Percentiles rank a stretch among this genome's conserved stretches.
Evolutionary conservation across 2,329 filamentous ascomycete genomes (phyloP).

Genomic region (Teratosphaeria destructans): DNA sequence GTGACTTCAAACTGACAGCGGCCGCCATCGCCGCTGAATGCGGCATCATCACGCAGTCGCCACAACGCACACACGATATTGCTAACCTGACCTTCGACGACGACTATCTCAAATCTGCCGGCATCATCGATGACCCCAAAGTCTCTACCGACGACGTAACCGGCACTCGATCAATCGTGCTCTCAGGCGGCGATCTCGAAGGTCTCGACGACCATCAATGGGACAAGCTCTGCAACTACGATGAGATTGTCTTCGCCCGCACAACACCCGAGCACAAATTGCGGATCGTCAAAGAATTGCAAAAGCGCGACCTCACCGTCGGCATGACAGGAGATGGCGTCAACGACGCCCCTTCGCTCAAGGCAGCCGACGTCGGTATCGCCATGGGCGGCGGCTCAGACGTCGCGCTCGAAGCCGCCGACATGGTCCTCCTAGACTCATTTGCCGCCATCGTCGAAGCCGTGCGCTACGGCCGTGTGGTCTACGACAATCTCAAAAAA

Average conservation of each 20-base stretch:
- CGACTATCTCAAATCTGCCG: conserved; percentile 1
- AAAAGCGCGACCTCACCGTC: conserved; percentile 58
- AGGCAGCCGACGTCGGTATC: conserved; percentile 36
- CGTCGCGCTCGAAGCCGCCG: conserved; percentile 35
- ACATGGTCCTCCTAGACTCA: conserved; percentile 37
- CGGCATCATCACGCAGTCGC: conserved; percentile 53
- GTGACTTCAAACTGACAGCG: conserved; percentile 66
- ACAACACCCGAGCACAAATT: conserved; percentile 71
- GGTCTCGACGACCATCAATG: conserved; percentile 56
- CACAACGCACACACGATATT: conserved; percentile 12
- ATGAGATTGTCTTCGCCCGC: conserved; percentile 63
- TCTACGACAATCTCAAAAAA: conserved; percentile 39
- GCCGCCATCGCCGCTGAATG: conserved; percentile 62
- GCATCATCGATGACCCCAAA: neutral
- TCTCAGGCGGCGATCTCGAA: conserved; percentile 60
- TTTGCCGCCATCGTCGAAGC: conserved; percentile 37
- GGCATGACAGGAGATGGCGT: conserved; percentile 40
- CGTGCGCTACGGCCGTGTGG: conserved; percentile 35
- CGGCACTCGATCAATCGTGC: conserved; percentile 39
- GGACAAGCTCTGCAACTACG: conserved; percentile 48
- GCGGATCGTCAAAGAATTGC: conserved; percentile 63
- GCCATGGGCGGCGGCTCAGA: conserved; percentile 37
- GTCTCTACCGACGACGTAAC: neutral
- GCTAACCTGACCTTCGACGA: conserved; percentile 10
- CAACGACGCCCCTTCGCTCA: conserved; percentile 36